A percentile compares a stretch with the other conserved stretches of the same genome.
Evolutionary conservation across 2,329 filamentous ascomycete species (phyloP).

Genomic region (Aspergillus persii): DNA sequence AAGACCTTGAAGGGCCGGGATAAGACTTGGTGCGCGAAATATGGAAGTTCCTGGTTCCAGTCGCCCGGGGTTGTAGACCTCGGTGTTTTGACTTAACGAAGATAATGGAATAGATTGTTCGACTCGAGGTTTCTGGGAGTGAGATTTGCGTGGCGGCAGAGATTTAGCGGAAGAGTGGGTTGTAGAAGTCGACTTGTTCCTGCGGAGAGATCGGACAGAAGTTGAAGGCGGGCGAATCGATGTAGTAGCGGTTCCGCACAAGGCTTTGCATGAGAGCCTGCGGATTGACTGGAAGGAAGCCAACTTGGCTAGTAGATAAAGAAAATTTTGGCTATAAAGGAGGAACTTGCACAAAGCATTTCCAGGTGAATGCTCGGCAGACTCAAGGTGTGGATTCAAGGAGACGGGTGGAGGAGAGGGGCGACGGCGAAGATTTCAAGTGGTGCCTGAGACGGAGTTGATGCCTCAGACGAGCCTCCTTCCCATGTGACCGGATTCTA

Average conservation of each 20-base stretch:
- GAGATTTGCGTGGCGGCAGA: background rate
- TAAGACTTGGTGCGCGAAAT: constrained; percentile 14
- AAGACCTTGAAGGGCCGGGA: too few species aligned
- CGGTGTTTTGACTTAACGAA: background rate
- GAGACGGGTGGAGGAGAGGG: background rate
- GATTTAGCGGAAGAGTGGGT: background rate
- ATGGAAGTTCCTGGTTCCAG: constrained; percentile 11
- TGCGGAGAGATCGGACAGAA: constrained; percentile 3
- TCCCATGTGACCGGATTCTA: background rate
- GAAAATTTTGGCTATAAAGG: background rate
- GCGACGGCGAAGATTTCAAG: background rate
- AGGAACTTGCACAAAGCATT: background rate
- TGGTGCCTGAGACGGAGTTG: background rate
- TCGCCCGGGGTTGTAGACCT: background rate
- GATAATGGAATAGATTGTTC: background rate
- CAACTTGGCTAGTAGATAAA: constrained; percentile 30
- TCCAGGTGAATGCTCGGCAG: background rate
- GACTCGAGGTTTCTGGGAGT: background rate
- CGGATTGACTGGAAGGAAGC: constrained; percentile 33
- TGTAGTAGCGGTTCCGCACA: constrained; percentile 20
- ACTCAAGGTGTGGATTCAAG: background rate
- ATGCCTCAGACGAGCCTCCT: background rate
- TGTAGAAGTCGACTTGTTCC: background rate
- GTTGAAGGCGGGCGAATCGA: constrained; percentile 5
- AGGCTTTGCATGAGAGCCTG: constrained; percentile 28